Conservation (phyloP, 768 basidiomycete genomes). For the Mycena polygramma region DNA sequence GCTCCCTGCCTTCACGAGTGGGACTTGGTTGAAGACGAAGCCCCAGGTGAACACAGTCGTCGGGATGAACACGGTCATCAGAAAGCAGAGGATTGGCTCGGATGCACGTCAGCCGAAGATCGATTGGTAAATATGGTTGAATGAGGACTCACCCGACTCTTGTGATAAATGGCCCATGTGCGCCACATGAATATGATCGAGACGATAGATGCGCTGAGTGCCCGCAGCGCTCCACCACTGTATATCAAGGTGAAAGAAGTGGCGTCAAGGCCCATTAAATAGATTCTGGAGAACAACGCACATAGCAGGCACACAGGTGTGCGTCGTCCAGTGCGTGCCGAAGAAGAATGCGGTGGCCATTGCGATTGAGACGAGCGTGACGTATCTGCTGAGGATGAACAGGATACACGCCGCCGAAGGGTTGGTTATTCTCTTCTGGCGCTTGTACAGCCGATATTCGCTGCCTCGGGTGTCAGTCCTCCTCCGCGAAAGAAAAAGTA, state of each 20-base stretch:
- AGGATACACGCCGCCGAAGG: conserved; percentile 10
- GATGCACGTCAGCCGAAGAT: not conserved
- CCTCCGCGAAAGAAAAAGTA: too few relatives aligned
- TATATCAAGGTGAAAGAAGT: not conserved
- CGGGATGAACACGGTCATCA: conserved; percentile 4
- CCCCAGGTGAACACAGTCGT: conserved; percentile 11
- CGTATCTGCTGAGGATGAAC: conserved; percentile 6
- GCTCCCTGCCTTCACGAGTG: conserved; percentile 1
- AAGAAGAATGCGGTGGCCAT: conserved; percentile 21
- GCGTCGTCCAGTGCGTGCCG: conserved; percentile 2
- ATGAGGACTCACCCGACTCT: conserved; percentile 1
- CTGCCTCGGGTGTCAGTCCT: not conserved
- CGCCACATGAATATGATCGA: conserved; percentile 15
- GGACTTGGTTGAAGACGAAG: conserved; percentile 11
- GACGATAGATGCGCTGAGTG: conserved; percentile 9
- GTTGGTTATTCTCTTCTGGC: conserved; percentile 9
- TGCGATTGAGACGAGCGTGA: conserved; percentile 1
- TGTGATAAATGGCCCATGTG: conserved; percentile 5
- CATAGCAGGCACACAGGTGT: conserved; percentile 18
- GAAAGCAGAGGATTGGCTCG: not conserved
- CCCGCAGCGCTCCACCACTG: conserved; percentile 10
- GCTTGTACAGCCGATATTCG: conserved; percentile 12
- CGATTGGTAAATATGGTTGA: not conserved
- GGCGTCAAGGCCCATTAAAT: not conserved
- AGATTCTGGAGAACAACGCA: not conserved